Base-by-base conservation (phyloP, 805 yeast species). In the Schwanniomyces polymorphus region DNA sequence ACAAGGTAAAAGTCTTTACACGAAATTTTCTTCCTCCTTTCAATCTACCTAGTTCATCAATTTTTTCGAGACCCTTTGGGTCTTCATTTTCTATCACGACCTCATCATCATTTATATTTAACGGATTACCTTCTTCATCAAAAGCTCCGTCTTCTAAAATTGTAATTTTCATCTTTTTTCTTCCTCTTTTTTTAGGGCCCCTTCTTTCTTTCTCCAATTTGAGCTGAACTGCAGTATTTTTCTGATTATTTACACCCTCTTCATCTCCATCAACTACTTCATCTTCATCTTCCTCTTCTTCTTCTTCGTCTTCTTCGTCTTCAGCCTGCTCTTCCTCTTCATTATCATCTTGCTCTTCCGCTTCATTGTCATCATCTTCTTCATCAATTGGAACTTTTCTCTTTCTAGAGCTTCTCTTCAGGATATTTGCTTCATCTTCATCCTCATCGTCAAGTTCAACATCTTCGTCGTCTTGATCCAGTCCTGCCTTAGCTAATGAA, bases 1-100 rank as follows among this genome's bases (percentile, higher is more conserved):
- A 61, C 7, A 86, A 73, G 5, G 83, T 84, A 65, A 88, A 88
- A 0, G 86, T 79, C 50, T 85, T 79, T 46, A 85, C 82, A 49
- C 91, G 76, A 70, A 80, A 92, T 58, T 81, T 80, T 53, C 97
- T 79, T 14, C 82, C 91, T 4, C 87, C 96, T 38, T 66, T 61
- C 49, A 92, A 71, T 41, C 76, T 75, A 26, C 98, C 98, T 49
- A 76, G 61, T 35, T 63, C 73, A 54, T 81, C 83, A 33, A 92
- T 80, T 63, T 92, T 92, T 7, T 65, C 75, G 49, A 85, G 88
- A 42, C 97, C 98, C 47, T 80, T 81, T 7, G 82, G 80, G 65
- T 92, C 97, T 52, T 79, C 85, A 48, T 70, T 60, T 1, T 86
- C 86, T 12, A 90, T 75, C 7, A 79, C 82, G 39, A 85, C 84